Evolutionary conservation across 2,329 filamentous ascomycete species (phyloP).

Genomic region (Ophiosphaerella korrae): DNA sequence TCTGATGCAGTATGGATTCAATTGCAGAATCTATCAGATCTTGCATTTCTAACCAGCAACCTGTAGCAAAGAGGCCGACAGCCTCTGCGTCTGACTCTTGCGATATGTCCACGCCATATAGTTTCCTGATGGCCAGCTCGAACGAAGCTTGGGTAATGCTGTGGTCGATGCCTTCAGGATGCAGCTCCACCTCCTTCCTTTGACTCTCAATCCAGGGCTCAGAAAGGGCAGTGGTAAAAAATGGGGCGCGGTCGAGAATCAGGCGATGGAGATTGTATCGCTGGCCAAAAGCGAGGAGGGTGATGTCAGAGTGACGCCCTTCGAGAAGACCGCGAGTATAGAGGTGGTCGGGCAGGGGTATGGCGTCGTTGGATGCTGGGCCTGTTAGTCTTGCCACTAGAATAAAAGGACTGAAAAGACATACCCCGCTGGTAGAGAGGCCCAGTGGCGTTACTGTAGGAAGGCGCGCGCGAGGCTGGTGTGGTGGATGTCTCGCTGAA

Average conservation of each 20-base stretch:
- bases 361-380: conserved; percentile 43
- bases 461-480: conserved; percentile 48
- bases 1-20: conserved; percentile 60
- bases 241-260: conserved; percentile 61
- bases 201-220: conserved; percentile 62
- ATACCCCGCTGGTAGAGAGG: conserved; percentile 42
- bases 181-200: conserved; percentile 57
- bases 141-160: conserved; percentile 60
- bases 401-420: not conserved
- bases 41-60: conserved; percentile 64
- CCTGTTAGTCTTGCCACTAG: conserved; percentile 15
- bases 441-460: conserved; percentile 47
- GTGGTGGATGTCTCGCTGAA: conserved; percentile 50
- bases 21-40: conserved; percentile 60
- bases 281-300: conserved; percentile 58
- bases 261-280: conserved; percentile 60
- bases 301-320: conserved; percentile 61
- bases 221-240: conserved; percentile 60
- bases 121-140: conserved; percentile 59
- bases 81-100: conserved; percentile 59
- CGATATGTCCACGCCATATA: conserved; percentile 58
- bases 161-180: conserved; percentile 59
- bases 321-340: conserved; percentile 58
- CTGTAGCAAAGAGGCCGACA: conserved; percentile 61
- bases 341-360: conserved; percentile 57